These are phyloP conservation scores for Neophaeococcomyces aloes DNA, from an alignment of 2,329 filamentous ascomycete genomes.

Conservation along the genomic window DNA sequence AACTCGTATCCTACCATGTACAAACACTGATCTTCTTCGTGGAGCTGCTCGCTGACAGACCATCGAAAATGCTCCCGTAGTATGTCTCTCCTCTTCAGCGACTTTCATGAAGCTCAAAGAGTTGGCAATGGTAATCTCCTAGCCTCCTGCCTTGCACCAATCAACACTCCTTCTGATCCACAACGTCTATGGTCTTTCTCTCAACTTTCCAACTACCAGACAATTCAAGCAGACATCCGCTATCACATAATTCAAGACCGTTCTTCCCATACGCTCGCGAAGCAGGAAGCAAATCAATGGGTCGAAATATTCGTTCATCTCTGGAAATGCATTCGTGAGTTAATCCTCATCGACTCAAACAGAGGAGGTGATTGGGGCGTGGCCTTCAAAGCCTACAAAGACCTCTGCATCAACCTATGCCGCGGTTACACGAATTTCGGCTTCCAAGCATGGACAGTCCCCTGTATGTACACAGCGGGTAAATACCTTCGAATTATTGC, in stretches of 20 bases:
- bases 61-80: neutral
- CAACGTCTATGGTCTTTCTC: slow-evolving; percentile 60
- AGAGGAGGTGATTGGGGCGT: slow-evolving; percentile 57
- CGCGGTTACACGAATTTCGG: slow-evolving; percentile 66
- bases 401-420: slow-evolving; percentile 64
- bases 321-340: slow-evolving; percentile 69
- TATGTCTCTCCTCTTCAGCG: slow-evolving; percentile 65
- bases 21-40: no score
- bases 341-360: slow-evolving; percentile 55
- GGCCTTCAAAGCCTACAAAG: slow-evolving; percentile 82
- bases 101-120: slow-evolving; percentile 61
- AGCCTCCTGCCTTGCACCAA: slow-evolving; percentile 63
- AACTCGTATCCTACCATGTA: no score
- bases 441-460: slow-evolving; percentile 85
- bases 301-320: slow-evolving; percentile 71
- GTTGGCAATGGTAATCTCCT: slow-evolving; percentile 60
- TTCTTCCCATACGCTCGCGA: slow-evolving; percentile 45
- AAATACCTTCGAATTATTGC: slow-evolving; percentile 82
- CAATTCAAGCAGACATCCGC: slow-evolving; percentile 58
- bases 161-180: slow-evolving; percentile 51
- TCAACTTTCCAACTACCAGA: slow-evolving; percentile 57
- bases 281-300: slow-evolving; percentile 69
- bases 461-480: slow-evolving; percentile 75
- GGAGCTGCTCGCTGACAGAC: no score
- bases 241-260: slow-evolving; percentile 57